Percentiles rank a stretch among this genome's conserved stretches.
Evolutionary conservation across 116 monocot species (phyloP).

Genomic region (Papilionanthe hybrid): DNA sequence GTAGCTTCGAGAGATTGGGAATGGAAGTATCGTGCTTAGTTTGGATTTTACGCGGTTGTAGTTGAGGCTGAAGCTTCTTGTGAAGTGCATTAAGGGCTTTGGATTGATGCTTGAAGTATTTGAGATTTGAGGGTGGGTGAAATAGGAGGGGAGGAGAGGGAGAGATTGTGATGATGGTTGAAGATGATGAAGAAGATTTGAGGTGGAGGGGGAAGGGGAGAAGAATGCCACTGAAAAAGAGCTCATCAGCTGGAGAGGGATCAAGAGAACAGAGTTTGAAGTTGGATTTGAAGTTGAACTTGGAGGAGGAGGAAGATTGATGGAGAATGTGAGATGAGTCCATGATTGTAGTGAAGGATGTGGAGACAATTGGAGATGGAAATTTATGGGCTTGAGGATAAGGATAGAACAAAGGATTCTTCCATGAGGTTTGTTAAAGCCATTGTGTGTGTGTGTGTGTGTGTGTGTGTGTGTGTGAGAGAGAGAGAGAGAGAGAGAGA

Average conservation of each 20-base stretch:
- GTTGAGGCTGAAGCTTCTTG: background rate
- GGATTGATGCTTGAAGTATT: background rate
- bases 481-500: background rate
- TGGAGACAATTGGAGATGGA: background rate
- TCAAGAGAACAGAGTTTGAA: background rate
- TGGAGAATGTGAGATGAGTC: no score
- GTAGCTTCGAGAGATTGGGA: background rate
- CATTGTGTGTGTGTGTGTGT: background rate
- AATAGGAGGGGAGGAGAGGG: background rate
- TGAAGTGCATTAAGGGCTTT: background rate
- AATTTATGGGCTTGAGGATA: background rate
- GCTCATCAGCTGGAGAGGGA: background rate
- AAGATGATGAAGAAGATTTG: background rate
- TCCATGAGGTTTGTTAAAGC: background rate
- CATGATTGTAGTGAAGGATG: background rate
- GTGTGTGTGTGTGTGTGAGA: background rate
- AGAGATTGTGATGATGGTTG: no score
- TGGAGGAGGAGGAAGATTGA: background rate
- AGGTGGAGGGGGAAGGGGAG: background rate
- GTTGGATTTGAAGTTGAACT: background rate
- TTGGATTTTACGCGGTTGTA: background rate
- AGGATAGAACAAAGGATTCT: background rate
- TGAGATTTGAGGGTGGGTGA: background rate
- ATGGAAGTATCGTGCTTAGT: background rate
- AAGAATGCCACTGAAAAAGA: background rate